Evolutionary conservation across 352 stramenopile species (phyloP), one percentile per base, ranked within the genome.

Genomic region (Phytophthora lateralis): DNA sequence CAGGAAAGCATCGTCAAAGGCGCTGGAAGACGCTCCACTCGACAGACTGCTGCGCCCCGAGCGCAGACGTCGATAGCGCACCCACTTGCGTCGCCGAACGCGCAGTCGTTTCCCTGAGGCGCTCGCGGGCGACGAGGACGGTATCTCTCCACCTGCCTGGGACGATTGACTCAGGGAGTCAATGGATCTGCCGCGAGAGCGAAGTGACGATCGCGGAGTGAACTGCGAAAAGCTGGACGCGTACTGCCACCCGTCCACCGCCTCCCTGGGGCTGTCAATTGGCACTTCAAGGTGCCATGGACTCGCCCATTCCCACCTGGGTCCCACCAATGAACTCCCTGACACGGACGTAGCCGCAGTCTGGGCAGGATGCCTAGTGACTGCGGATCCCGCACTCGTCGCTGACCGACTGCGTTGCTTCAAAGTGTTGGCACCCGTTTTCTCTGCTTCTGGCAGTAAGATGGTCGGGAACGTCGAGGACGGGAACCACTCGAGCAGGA

Each of bases 1-100:
- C 9, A 92, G 49, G 49, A 88, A 89, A 9, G 79, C 63, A 39
- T 90, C 83, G 43, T 92, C 83, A 57, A 90, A 89, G 8, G 81
- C 72, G 41, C 66, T 79, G 5, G 52, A 60, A 17, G 58, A 56
- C 10, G 44, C 39, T 21, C 51, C 54, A 43, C 3, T 50, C 2
- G 58, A 51, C 15, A 57, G 8, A 21, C 9, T 38, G 6, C 35
- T 42, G 11, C 38, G 60, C 39, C 47, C 50, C n/a, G 60, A 65
- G 9, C 70, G 60, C 24, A 86, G 53, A 0, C 69, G 67, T 42
- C 81, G 76, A 58, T 81, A 87, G 1, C 82, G 76, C 11, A 89
- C 71, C 83, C 83, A 92, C 63, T 90, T 90, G 8, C 83, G 73
- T 27, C 83, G 67, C 9, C 83, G 65, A 10, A 85, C 81, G 29